phyloP scores from a whole-genome alignment of 2,329 filamentous ascomycete species.

The Calonectria hongkongensis region DNA sequence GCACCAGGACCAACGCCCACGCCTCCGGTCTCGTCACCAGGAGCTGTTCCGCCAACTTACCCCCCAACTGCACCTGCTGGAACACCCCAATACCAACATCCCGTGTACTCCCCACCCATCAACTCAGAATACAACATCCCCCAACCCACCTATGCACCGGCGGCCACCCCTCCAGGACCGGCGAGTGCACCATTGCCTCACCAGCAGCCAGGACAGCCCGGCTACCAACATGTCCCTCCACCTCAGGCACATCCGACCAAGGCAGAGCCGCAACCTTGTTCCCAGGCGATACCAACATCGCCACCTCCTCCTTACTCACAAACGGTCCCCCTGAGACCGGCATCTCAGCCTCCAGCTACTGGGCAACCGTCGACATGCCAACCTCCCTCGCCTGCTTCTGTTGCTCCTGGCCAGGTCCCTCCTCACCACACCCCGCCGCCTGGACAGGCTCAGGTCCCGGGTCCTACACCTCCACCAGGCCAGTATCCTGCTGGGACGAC shows the following conservation, averaged over 20 bases:
- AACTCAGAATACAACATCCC: slow-evolving; percentile 46
- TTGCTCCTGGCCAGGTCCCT: slow-evolving; percentile 36
- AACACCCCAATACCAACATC: slow-evolving; percentile 35
- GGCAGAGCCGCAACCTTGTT: slow-evolving; percentile 34
- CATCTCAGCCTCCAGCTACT: slow-evolving; percentile 39
- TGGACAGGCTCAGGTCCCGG: slow-evolving; percentile 11
- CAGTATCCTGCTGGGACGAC: slow-evolving; percentile 8
- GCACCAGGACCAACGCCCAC: slow-evolving; percentile 28
- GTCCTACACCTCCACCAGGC: slow-evolving; percentile 3
- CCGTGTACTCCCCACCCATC: slow-evolving; percentile 20
- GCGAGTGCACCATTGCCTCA: slow-evolving; percentile 25
- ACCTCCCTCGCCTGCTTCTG: slow-evolving; percentile 8
- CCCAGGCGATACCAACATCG: slow-evolving; percentile 42
- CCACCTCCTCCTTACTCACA: slow-evolving; percentile 54
- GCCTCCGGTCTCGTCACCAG: slow-evolving; percentile 24
- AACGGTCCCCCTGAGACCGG: slow-evolving; percentile 34
- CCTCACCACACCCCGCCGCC: slow-evolving; percentile 33
- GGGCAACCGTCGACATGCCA: slow-evolving; percentile 42
- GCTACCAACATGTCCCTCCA: slow-evolving; percentile 39
- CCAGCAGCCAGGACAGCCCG: slow-evolving; percentile 16
- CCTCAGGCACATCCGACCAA: slow-evolving; percentile 36
- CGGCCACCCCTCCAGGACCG: slow-evolving; percentile 23
- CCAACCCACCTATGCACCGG: slow-evolving; percentile 48
- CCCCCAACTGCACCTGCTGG: slow-evolving; percentile 25
- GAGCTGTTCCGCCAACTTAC: slow-evolving; percentile 23